Evolutionary conservation across 129 eudicot species (phyloP).

Genomic region (Lonicera japonica): DNA sequence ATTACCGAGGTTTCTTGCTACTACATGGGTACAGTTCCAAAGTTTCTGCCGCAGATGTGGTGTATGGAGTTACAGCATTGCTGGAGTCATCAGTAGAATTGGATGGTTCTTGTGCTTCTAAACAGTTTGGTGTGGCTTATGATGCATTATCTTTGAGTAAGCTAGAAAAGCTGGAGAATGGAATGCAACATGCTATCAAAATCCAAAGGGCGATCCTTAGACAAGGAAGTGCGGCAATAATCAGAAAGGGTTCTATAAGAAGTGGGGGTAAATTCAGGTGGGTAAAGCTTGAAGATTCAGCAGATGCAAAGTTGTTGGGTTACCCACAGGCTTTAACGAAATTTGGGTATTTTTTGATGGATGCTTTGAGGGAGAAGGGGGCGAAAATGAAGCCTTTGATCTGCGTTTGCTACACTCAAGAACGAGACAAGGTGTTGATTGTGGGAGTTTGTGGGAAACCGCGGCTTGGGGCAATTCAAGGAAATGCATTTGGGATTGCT

Average conservation of each 20-base stretch:
- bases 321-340: constrained; percentile 93
- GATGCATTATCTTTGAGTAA: constrained; percentile 80
- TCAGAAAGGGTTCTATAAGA: constrained; percentile 78
- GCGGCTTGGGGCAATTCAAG: constrained; percentile 80
- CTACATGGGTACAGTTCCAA: constrained; percentile 78
- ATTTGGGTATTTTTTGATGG: constrained; percentile 89
- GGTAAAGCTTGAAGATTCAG: constrained; percentile 93
- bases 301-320: constrained; percentile 66
- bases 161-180: constrained; percentile 66
- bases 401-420: constrained; percentile 78
- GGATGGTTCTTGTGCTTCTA: constrained; percentile 60
- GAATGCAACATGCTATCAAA: constrained; percentile 95
- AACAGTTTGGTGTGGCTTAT: constrained; percentile 78
- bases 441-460: constrained; percentile 96
- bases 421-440: constrained; percentile 54
- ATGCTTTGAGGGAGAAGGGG: constrained; percentile 86
- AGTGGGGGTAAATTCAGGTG: constrained; percentile 91
- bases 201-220: constrained; percentile 90
- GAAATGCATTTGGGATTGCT: constrained; percentile 91
- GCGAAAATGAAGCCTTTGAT: constrained; percentile 90
- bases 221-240: constrained; percentile 90
- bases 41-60: constrained; percentile 97
- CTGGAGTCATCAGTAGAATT: constrained; percentile 68
- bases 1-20: constrained; percentile 81
- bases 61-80: constrained; percentile 83